Base-by-base conservation (phyloP, 2,329 filamentous ascomycete species). In the Diaporthe vexans region DNA sequence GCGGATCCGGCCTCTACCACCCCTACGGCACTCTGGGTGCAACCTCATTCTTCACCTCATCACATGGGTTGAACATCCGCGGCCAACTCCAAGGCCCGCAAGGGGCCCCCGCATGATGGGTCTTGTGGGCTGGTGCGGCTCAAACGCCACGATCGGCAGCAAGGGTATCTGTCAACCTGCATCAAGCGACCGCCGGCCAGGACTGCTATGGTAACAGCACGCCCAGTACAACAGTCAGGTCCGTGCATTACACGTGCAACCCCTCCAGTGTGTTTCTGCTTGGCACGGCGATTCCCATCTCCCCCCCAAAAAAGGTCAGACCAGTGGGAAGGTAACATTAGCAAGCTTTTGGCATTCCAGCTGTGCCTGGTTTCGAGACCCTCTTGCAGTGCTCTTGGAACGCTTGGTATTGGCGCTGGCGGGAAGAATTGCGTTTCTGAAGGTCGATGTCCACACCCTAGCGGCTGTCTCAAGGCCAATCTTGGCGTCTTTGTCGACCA, bases 71-170 rank as follows among this genome's bases (percentile, higher is more conserved):
- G 71, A 63, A 46, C 67, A 58, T 54, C 58, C 59, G 71, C 57
- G 70, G 46, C 57, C 57, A 37, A 21, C 57, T 43, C 54, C 46
- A 13, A 54, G 52, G 67, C 63, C 63, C 63, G 48, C 63, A 21
- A 37, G 13, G 10, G 37, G 63, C 46, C 63, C 63, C 63, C 63
- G 48, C 63, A 54, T 40, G 63, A 68, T 40, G 63, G 48, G 43
- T 26, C 48, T 54, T 48, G 63, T 68, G 48, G 63, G 48, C 63
- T 68, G 63, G 63, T 68, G 63, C 72, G 72, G 72, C 73, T 74
- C 73, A 74, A 73, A 73, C 63, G 56, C 63, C 56, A 69, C 63
- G 71, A 75, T 70, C 56, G 26, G 37, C 71, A 51, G 54, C 73
- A 68, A 69, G 70, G 61, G 72, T 65, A 13, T 65, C 59, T 46